Evolutionary conservation across 1,284 basidiomycete species (phyloP), one percentile per base, ranked within the genome.

Genomic region (Salmacisia buchloeana): DNA sequence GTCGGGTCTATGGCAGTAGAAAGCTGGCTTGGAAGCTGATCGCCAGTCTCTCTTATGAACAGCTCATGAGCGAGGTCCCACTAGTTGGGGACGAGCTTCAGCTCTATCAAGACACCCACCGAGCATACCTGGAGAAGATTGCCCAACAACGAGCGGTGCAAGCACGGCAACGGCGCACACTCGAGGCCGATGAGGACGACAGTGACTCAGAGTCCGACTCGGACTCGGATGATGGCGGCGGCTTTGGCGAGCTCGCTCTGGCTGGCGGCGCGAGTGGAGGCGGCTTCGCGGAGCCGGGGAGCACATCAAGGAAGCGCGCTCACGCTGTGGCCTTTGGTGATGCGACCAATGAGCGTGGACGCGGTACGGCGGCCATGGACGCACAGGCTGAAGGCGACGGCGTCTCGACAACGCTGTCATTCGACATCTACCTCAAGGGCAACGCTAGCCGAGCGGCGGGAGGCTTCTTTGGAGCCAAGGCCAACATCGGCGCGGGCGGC

Each of bases 381-480:
- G 85, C 82, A 7, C 85, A 85, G 46, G 73, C 79, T 27, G 84
- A 84, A 80, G 85, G 85, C 64, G 79, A 62, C 21, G 80, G 23
- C 27, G 52, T 66, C 5, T 59, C 62, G 5, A 87, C 74, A 54
- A 82, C 89, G 66, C 83, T 94, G 65, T 92, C 90, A 1, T 97
- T 90, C 74, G 94, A 98, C 80, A 96, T 98, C 71, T 98, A 92
- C 80, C 84, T 98, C 68, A 96, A 94, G 79, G 96, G 94, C 90
- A 94, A 75, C 88, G 75, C 92, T 38, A 88, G 88, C 54, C 89
- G 89, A 68, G 83, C 77, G 34, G 89, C 86, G 0, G 49, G 49
- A 15, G 87, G 87, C 1, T 94, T 93, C 81, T 92, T 92, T 83
- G 91, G 91, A 21, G 59, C 68, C 12, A 67, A 63, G 54, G 62